phyloP scores from a whole-genome alignment of 768 basidiomycete species.

The Termitomyces sp. region DNA sequence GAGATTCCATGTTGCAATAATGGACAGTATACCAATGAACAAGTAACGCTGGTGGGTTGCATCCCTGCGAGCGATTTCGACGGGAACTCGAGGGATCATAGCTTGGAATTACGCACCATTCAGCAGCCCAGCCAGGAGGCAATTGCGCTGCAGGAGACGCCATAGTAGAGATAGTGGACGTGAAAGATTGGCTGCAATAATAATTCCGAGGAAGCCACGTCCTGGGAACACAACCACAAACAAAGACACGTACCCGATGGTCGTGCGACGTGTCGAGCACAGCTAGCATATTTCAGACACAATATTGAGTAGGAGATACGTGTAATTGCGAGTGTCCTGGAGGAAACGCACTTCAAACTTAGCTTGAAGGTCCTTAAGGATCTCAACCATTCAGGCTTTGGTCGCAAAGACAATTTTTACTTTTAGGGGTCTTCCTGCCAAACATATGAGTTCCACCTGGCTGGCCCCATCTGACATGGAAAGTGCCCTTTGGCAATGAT shows the following conservation, averaged over 20 bases:
- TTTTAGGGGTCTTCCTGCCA: too few relatives aligned
- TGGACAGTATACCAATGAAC: conserved; percentile 70
- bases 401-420: too few relatives aligned
- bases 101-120: conserved; percentile 57
- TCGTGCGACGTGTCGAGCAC: neutral
- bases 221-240: conserved; percentile 20
- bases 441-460: too few relatives aligned
- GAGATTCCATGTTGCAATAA: conserved; percentile 7
- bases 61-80: conserved; percentile 53
- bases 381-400: too few relatives aligned
- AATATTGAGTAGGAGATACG: neutral
- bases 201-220: conserved; percentile 21
- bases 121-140: conserved; percentile 89
- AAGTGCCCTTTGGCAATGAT: too few relatives aligned
- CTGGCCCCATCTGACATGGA: too few relatives aligned
- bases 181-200: conserved; percentile 10
- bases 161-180: conserved; percentile 27
- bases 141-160: conserved; percentile 58
- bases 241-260: conserved; percentile 15
- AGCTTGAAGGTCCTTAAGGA: too few relatives aligned
- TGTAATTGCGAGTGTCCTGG: too few relatives aligned
- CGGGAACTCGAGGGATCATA: conserved; percentile 3
- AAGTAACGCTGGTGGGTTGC: conserved; percentile 72
- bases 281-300: neutral
- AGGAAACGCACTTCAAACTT: too few relatives aligned